phyloP scores from a whole-genome alignment of 768 basidiomycete species.

The Asterophora parasitica region DNA sequence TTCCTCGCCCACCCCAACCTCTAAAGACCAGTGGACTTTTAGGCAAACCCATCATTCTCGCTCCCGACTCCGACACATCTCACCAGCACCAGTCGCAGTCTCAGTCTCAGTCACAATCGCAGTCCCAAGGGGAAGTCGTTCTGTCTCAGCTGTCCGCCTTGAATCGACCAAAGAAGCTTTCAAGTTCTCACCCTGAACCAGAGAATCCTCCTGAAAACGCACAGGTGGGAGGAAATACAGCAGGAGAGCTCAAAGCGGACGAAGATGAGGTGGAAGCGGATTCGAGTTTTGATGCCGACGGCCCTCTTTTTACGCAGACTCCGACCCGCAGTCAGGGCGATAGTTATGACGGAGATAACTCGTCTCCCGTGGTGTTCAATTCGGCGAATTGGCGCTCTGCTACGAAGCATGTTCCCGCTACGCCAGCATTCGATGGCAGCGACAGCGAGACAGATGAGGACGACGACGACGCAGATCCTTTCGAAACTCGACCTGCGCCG shows the following conservation, averaged over 20 bases:
- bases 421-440: not conserved
- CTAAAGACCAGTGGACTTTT: conserved; percentile 19
- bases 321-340: not conserved
- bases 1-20: conserved; percentile 40
- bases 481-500: not conserved
- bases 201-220: not conserved
- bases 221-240: not conserved
- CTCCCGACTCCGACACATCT: conserved; percentile 54
- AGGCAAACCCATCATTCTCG: conserved; percentile 40
- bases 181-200: not conserved
- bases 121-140: conserved; percentile 18
- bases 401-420: not conserved
- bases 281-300: not conserved
- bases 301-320: not conserved
- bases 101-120: conserved; percentile 27
- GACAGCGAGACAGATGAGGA: conserved; percentile 4
- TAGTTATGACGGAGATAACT: conserved; percentile 9
- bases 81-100: conserved; percentile 29
- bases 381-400: not conserved
- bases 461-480: not conserved
- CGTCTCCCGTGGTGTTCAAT: not conserved
- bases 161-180: not conserved
- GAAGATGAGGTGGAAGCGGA: not conserved
- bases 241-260: not conserved
- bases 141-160: conserved; percentile 17